Conservation (phyloP, 129 eudicot genomes). For the Gnaphalium uliginosum region DNA sequence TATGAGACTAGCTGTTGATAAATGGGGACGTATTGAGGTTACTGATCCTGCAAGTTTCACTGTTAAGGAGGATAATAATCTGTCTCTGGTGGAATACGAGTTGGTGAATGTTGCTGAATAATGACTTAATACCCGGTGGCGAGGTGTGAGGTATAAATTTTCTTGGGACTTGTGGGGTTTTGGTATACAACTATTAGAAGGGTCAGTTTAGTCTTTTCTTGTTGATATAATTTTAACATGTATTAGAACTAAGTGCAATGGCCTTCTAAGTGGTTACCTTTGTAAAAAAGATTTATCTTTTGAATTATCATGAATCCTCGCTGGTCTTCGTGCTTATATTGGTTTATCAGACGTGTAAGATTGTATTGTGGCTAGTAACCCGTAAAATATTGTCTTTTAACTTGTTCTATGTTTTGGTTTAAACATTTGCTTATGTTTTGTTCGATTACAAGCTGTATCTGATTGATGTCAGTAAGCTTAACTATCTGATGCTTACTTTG, state of each 20-base stretch:
- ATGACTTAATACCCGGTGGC: conserved; percentile 22
- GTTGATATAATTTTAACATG: conserved; percentile 39
- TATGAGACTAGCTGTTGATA: conserved; percentile 83
- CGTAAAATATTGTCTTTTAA: neutral
- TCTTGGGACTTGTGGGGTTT: conserved; percentile 39
- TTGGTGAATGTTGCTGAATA: conserved; percentile 74
- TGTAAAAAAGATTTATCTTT: conserved; percentile 38
- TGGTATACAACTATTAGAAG: conserved; percentile 51
- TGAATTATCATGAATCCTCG: conserved; percentile 25
- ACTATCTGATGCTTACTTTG: neutral
- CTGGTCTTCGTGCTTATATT: conserved; percentile 23
- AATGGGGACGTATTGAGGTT: conserved; percentile 79
- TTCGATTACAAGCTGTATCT: neutral
- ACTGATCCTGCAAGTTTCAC: conserved; percentile 71
- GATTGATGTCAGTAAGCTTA: neutral
- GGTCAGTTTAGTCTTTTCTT: conserved; percentile 35
- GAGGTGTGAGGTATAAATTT: conserved; percentile 41
- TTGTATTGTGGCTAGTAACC: conserved; percentile 16
- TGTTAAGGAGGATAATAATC: conserved; percentile 79
- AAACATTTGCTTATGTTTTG: neutral
- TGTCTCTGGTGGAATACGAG: conserved; percentile 86
- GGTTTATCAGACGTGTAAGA: conserved; percentile 23
- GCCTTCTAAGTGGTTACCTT: conserved; percentile 44
- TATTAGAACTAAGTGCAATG: conserved; percentile 40
- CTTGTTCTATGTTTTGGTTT: neutral